These are phyloP conservation scores for Lactarius hatsudake DNA, from an alignment of 768 basidiomycete species.

Conservation along the genomic window DNA sequence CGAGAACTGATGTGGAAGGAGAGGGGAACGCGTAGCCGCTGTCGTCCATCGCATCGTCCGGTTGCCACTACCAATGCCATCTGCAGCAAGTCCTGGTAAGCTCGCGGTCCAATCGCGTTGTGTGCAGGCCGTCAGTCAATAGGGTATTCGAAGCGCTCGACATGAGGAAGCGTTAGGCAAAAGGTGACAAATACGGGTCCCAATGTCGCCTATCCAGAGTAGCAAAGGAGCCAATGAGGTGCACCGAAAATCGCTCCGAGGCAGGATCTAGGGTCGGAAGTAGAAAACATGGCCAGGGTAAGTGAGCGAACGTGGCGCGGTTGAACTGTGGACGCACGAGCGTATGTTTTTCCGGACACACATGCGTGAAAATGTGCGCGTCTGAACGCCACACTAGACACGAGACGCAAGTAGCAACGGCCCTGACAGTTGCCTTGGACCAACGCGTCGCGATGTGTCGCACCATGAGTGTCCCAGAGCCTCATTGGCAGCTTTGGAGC, in stretches of 20 bases:
- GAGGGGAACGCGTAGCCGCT: background rate
- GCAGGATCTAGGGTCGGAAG: background rate
- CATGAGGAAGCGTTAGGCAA: background rate
- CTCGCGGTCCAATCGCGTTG: background rate
- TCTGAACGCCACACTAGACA: background rate
- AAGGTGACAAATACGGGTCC: background rate
- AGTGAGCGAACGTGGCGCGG: background rate
- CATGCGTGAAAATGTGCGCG: background rate
- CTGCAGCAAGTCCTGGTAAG: background rate
- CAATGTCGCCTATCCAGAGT: background rate
- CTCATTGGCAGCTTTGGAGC: background rate
- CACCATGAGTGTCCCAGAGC: slow-evolving; percentile 5
- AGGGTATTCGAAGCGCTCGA: background rate
- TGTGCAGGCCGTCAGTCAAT: background rate
- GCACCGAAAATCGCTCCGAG: background rate
- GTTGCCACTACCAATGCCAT: background rate
- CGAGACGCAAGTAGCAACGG: slow-evolving; percentile 9
- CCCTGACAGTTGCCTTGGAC: slow-evolving; percentile 10
- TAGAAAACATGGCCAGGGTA: background rate
- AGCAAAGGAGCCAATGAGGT: background rate
- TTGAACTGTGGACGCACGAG: background rate
- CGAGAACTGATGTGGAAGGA: background rate
- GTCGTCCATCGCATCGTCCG: background rate
- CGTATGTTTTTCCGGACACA: background rate
- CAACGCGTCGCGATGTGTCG: background rate